Base-by-base conservation (phyloP, 768 basidiomycete species). In the Dentipellis sp. region DNA sequence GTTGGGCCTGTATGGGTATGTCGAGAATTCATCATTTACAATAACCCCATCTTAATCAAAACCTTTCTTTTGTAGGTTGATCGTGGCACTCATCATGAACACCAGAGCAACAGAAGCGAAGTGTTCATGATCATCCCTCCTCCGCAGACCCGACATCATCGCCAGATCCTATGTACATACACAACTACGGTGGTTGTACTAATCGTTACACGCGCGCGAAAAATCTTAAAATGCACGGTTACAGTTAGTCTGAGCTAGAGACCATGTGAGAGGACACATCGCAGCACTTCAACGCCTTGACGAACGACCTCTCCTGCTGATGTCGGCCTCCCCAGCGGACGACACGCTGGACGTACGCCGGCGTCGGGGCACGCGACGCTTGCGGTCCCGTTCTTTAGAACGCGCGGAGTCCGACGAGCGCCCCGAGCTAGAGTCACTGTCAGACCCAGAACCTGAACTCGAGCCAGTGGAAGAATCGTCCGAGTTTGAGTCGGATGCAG, bases 261-360 rank as follows among this genome's bases (percentile, higher is more conserved):
- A 19, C 9, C 3, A 14, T 2, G 40, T 19, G 14, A 42, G 8
- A 42, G 40, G 4, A 19, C 40, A 4, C 9, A 19, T 42, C 40
- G 14, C 19, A 8, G n/a, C n/a, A n/a, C n/a, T n/a, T 42, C 40
- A 42, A 42, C 40, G 40, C 19, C 40, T 19, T 19, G 10, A 17
- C 54, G 34, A 56, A 80, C 84, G 86, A 59, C 95, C 95, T 66
- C 93, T 95, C 61, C 93, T 94, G 14, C 83, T 97, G 47, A 95
- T 95, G 76, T 91, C 95, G 87, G 93, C 94, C 10, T 50, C 48
- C n/a, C 22, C 29, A 23, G 19, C 42, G 34, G 58, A 56, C 29
- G 70, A 63, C 11, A 52, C 40, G 49, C 38, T 62, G 16, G 58
- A 60, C 8, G 38, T 56, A 53, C 64, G 52, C 17, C 54, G 57